Evolutionary conservation across 1,284 basidiomycete species (phyloP).

Genomic region (Xerocomus minutiporus): DNA sequence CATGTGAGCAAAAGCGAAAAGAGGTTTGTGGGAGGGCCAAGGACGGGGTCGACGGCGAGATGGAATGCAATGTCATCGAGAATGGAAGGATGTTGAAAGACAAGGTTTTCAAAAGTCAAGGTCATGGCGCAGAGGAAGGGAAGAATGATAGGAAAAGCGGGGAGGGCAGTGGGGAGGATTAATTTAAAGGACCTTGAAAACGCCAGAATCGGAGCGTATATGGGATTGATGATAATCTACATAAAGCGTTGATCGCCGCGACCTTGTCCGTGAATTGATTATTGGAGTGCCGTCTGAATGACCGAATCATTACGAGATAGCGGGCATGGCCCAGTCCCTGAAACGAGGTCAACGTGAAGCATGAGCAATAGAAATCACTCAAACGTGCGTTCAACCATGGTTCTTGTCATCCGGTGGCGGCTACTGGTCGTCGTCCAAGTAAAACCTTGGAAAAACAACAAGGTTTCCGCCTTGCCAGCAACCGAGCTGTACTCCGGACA

Average conservation of each 20-base stretch:
- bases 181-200: conserved; percentile 30
- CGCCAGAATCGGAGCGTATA: conserved; percentile 32
- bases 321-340: conserved; percentile 28
- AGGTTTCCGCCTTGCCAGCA: conserved; percentile 7
- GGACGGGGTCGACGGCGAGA: conserved; percentile 33
- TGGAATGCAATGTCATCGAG: conserved; percentile 41
- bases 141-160: conserved; percentile 1
- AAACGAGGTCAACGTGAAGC: conserved; percentile 26
- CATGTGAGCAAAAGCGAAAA: conserved; percentile 49
- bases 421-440: background rate
- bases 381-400: conserved; percentile 9
- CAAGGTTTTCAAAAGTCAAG: conserved; percentile 24
- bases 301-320: conserved; percentile 35
- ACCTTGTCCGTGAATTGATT: conserved; percentile 37
- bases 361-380: background rate
- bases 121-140: background rate
- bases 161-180: conserved; percentile 16
- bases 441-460: conserved; percentile 6
- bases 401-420: background rate
- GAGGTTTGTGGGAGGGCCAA: conserved; percentile 42
- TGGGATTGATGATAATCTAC: conserved; percentile 37
- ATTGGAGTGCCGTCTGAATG: conserved; percentile 29
- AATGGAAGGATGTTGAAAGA: conserved; percentile 23
- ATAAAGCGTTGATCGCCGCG: conserved; percentile 45
- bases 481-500: background rate